Evolutionary conservation across 371 early-diverging fungal species (phyloP).

Genomic region (Dipsacomyces acuminosporus): DNA sequence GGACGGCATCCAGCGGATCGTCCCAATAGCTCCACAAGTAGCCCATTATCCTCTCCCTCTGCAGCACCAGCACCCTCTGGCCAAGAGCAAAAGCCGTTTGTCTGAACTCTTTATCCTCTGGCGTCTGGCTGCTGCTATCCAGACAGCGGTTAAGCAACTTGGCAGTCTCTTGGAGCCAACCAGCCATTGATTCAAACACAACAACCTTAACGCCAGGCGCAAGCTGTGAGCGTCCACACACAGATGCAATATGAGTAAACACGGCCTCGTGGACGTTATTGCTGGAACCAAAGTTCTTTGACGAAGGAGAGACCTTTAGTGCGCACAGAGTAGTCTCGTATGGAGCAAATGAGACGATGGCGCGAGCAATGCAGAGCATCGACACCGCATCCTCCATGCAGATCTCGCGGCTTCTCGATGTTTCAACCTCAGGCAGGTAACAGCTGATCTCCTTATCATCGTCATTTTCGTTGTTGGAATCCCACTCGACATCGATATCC

Average conservation of each 20-base stretch:
- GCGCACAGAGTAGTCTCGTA: constrained; percentile 25
- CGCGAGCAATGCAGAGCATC: constrained; percentile 42
- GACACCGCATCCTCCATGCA: constrained; percentile 41
- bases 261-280: constrained; percentile 40
- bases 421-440: constrained; percentile 10
- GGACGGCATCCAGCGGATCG: constrained; percentile 74
- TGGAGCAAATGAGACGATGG: constrained; percentile 30
- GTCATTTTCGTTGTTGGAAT: neutral
- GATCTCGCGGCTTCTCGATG: constrained; percentile 5
- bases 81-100: constrained; percentile 61
- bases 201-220: constrained; percentile 62
- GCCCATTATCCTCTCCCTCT: constrained; percentile 54
- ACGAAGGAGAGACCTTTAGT: constrained; percentile 17
- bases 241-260: constrained; percentile 43
- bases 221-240: constrained; percentile 50
- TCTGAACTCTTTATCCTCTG: constrained; percentile 51
- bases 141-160: constrained; percentile 43
- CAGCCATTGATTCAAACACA: constrained; percentile 70
- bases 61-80: constrained; percentile 50
- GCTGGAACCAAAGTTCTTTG: constrained; percentile 7
- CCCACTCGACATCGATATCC: constrained; percentile 10
- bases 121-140: neutral
- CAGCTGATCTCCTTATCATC: neutral
- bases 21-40: constrained; percentile 78
- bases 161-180: constrained; percentile 60